Evolutionary conservation across 352 stramenopile species (phyloP).

Genomic region (Salisapilia sapeloensis): DNA sequence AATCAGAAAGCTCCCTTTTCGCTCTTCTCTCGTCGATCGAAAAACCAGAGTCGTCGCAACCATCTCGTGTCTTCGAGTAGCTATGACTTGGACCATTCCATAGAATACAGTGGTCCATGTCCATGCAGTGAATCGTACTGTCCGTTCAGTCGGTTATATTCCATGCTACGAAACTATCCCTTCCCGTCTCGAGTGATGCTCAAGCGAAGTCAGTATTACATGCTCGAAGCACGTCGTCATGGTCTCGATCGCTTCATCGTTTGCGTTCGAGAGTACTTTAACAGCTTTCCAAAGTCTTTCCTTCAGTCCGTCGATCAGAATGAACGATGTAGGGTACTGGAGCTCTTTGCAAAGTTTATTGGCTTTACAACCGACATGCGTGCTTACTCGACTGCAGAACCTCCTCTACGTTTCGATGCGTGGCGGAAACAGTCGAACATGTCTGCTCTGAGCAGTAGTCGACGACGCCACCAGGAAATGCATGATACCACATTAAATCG

Average conservation of each 20-base stretch:
- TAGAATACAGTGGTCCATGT: too few relatives aligned
- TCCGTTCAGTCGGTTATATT: conserved; percentile 25
- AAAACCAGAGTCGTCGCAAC: too few relatives aligned
- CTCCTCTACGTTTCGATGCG: conserved; percentile 3
- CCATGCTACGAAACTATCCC: conserved; percentile 22
- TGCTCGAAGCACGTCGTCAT: conserved; percentile 17
- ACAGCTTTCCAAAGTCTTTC: conserved; percentile 23
- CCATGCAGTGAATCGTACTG: conserved; percentile 29
- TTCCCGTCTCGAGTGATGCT: conserved; percentile 38
- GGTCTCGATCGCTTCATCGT: conserved; percentile 34
- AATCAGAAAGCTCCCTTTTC: too few relatives aligned
- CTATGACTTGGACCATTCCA: too few relatives aligned
- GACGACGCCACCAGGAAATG: not conserved
- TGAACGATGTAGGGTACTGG: conserved; percentile 25
- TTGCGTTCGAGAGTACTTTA: conserved; percentile 23
- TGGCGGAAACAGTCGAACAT: conserved; percentile 5
- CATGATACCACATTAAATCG: not conserved
- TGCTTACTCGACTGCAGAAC: conserved; percentile 5
- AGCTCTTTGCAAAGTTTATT: conserved; percentile 19
- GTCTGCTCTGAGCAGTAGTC: not conserved
- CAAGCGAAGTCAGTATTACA: conserved; percentile 13
- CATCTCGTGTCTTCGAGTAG: too few relatives aligned
- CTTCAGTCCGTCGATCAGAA: conserved; percentile 17
- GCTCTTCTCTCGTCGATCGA: too few relatives aligned
- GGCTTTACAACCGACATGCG: conserved; percentile 15